Evolutionary conservation across 352 stramenopile species (phyloP), one percentile per base, ranked within the genome.

Genomic region (Globisporangium parvum): DNA sequence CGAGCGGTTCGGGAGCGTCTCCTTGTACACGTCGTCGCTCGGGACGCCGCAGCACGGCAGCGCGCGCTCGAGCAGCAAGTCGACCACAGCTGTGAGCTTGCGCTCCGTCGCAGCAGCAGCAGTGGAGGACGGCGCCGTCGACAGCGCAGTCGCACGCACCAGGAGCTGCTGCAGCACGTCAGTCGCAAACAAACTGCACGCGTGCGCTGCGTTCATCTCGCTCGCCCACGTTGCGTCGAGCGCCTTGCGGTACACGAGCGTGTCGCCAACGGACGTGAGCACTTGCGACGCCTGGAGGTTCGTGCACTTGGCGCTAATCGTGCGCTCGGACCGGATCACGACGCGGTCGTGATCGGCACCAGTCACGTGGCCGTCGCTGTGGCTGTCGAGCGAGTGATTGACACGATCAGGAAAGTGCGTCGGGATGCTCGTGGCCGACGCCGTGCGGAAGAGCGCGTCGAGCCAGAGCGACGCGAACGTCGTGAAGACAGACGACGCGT

Each of bases 1-100:
- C 6, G 84, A 92, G 11, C 84, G 81, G 59, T 93, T 90, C 5
- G 84, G 84, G 40, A 93, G 59, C 24, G 77, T 69, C 37, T 93
- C 84, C 70, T 92, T 90, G 76, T 93, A 93, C 10, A 77, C 58
- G 3, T 93, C 84, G 57, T 92, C 84, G 55, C 63, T 87, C 10
- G 76, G 80, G 26, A 90, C 74, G 5, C 80, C 82, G 49, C 82
- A 94, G 65, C 78, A 90, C 42, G 78, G 84, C n/a, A 88, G 61
- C 15, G 81, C 71, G 6, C 81, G 70, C 51, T 94, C 81, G 39
- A 94, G 69, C 8, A 92, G 66, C 68, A 91, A 65, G 20, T 89
- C 70, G 8, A 91, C 70, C 4, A 92, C 53, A 1, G 65, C 61
- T 50, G 82, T 86, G 17, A 89, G 48, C 31, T 70, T 63, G 8